These are phyloP conservation scores for Sugiyamaella japonica DNA, from an alignment of 1,139 yeast genomes.

Conservation along the genomic window DNA sequence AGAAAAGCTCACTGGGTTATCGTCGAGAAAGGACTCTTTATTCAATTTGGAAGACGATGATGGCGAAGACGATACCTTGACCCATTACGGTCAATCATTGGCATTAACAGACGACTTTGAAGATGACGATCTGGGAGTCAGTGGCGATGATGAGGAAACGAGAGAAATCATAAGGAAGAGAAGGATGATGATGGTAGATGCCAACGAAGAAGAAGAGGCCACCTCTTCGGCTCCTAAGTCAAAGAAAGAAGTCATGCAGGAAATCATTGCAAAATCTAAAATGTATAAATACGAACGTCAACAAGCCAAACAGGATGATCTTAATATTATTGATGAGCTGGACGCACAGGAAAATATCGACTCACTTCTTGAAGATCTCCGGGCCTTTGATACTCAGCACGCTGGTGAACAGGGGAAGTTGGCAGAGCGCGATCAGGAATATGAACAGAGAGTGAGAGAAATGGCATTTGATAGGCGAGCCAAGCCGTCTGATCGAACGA, in stretches of 20 bases:
- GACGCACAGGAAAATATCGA: slow-evolving; percentile 79
- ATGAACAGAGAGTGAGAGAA: slow-evolving; percentile 77
- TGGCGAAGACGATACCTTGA: slow-evolving; percentile 50
- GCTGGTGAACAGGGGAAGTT: slow-evolving; percentile 43
- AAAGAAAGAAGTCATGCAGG: slow-evolving; percentile 95
- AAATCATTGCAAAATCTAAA: slow-evolving; percentile 92
- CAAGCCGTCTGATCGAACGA: slow-evolving; percentile 93
- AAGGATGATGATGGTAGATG: slow-evolving; percentile 33
- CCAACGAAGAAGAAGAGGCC: slow-evolving; percentile 41
- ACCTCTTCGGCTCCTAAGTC: slow-evolving; percentile 59
- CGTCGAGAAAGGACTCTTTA: slow-evolving; percentile 44
- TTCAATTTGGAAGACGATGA: slow-evolving; percentile 79
- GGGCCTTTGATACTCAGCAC: slow-evolving; percentile 28
- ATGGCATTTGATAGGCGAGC: slow-evolving; percentile 84
- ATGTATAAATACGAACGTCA: slow-evolving; percentile 88
- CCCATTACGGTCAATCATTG: slow-evolving; percentile 78
- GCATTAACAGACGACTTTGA: slow-evolving; percentile 53
- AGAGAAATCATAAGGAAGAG: slow-evolving; percentile 25
- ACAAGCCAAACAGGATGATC: slow-evolving; percentile 66
- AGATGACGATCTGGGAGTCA: slow-evolving; percentile 45
- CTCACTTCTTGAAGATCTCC: slow-evolving; percentile 68
- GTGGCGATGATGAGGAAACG: slow-evolving; percentile 44
- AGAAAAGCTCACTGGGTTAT: slow-evolving; percentile 59
- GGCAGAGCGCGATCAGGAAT: slow-evolving; percentile 48
- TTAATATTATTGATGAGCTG: slow-evolving; percentile 68